phyloP scores from a whole-genome alignment of 2,329 filamentous ascomycete genomes.

The Drechslerella coelobrocha region DNA sequence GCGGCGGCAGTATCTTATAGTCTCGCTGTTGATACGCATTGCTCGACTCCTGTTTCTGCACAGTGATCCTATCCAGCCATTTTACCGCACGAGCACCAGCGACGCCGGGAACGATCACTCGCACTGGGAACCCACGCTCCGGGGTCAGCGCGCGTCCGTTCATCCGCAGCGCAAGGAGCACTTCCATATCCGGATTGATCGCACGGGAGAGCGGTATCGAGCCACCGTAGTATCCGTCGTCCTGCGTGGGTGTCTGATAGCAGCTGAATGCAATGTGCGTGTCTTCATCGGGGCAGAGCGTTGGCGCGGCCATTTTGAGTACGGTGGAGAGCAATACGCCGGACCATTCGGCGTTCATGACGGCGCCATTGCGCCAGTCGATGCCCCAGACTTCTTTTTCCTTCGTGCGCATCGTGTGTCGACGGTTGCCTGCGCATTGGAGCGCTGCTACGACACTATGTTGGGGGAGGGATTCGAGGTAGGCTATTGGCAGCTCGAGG shows the following conservation, averaged over 20 bases:
- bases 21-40: slow-evolving; percentile 68
- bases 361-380: slow-evolving; percentile 86
- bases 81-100: slow-evolving; percentile 93
- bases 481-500: slow-evolving; percentile 61
- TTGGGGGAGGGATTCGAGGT: slow-evolving; percentile 63
- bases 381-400: slow-evolving; percentile 92
- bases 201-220: slow-evolving; percentile 68
- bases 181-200: slow-evolving; percentile 82
- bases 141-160: slow-evolving; percentile 81
- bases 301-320: slow-evolving; percentile 70
- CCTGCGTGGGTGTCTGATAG: slow-evolving; percentile 76
- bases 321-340: slow-evolving; percentile 78
- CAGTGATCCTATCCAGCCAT: slow-evolving; percentile 81
- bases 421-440: slow-evolving; percentile 87
- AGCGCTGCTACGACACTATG: slow-evolving; percentile 70
- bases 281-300: slow-evolving; percentile 56
- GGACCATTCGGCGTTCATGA: slow-evolving; percentile 88
- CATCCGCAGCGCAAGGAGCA: slow-evolving; percentile 89
- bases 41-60: slow-evolving; percentile 69
- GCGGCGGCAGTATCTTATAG: slow-evolving; percentile 67
- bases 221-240: slow-evolving; percentile 77
- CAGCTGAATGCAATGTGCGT: slow-evolving; percentile 66
- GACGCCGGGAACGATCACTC: slow-evolving; percentile 84
- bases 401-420: slow-evolving; percentile 86
- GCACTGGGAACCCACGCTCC: slow-evolving; percentile 85